Conservation (phyloP, 179 eudicot species). For the Gypsophila paniculata region DNA sequence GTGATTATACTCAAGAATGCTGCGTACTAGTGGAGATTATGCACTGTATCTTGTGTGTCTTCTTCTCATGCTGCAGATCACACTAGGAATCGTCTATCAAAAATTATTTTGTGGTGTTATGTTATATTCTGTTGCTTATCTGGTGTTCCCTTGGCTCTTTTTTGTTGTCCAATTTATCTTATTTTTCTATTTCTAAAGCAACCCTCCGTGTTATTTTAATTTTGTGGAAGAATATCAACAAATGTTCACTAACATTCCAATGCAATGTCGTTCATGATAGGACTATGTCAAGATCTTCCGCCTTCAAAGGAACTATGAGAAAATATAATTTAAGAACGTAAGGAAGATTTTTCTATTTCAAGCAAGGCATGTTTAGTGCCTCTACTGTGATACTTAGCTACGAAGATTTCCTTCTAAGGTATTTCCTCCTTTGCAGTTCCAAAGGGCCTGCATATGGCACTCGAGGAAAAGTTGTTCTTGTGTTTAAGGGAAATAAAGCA, state of each 20-base stretch:
- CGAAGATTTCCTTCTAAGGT: background rate
- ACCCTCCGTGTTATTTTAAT: background rate
- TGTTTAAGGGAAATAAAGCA: slow-evolving; percentile 70
- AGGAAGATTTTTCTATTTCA: background rate
- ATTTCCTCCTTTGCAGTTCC: slow-evolving; percentile 17
- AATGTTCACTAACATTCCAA: slow-evolving; percentile 7
- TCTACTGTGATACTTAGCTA: background rate
- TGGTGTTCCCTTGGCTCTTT: background rate
- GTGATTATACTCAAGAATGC: too few relatives aligned
- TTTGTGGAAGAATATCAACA: background rate
- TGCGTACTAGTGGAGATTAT: too few relatives aligned
- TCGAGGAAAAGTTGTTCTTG: slow-evolving; percentile 79
- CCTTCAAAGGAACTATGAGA: slow-evolving; percentile 13
- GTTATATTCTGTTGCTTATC: too few relatives aligned
- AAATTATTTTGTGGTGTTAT: too few relatives aligned
- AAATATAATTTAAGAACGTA: slow-evolving; percentile 10
- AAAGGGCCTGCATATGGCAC: slow-evolving; percentile 83
- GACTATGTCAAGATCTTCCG: slow-evolving; percentile 1
- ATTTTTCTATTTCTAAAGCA: background rate
- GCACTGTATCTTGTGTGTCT: too few relatives aligned
- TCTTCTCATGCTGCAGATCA: too few relatives aligned
- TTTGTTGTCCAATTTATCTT: background rate
- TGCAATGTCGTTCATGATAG: background rate
- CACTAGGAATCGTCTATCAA: too few relatives aligned
- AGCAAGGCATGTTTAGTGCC: background rate